Percentiles rank a stretch among this genome's conserved stretches.
phyloP scores from a whole-genome alignment of 345 rosid genomes.

The Laguncularia racemosa region DNA sequence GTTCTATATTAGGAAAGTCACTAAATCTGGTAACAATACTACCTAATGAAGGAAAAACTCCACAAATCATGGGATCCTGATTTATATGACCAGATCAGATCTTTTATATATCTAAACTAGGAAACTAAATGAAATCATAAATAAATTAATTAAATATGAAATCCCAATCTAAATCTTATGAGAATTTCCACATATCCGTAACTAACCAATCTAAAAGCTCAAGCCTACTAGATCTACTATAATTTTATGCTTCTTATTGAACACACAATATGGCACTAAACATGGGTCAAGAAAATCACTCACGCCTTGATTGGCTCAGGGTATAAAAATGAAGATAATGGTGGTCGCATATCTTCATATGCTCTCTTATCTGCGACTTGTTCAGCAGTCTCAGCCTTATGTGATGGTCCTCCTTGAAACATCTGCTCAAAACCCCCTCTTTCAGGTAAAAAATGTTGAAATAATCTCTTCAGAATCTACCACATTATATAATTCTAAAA shows the following conservation, averaged over 20 bases:
- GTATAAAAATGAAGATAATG: slow-evolving; percentile 34
- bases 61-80: too few relatives aligned
- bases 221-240: too few relatives aligned
- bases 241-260: neutral
- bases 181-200: too few relatives aligned
- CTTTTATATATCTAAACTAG: too few relatives aligned
- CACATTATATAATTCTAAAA: neutral
- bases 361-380: slow-evolving; percentile 63
- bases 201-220: too few relatives aligned
- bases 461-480: neutral
- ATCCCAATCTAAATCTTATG: too few relatives aligned
- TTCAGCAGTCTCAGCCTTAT: slow-evolving; percentile 33
- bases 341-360: slow-evolving; percentile 48
- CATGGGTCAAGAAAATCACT: slow-evolving; percentile 10
- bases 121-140: too few relatives aligned
- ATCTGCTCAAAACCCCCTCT: slow-evolving; percentile 23
- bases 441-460: neutral
- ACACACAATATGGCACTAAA: neutral
- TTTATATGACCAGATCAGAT: too few relatives aligned
- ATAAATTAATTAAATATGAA: too few relatives aligned
- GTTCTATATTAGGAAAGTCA: too few relatives aligned
- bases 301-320: slow-evolving; percentile 45
- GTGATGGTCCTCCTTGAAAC: slow-evolving; percentile 49
- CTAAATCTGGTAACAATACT: too few relatives aligned
- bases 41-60: too few relatives aligned